These are phyloP conservation scores for Penicillium oxalicum DNA, from an alignment of 2,329 filamentous ascomycete genomes.

Conservation along the genomic window DNA sequence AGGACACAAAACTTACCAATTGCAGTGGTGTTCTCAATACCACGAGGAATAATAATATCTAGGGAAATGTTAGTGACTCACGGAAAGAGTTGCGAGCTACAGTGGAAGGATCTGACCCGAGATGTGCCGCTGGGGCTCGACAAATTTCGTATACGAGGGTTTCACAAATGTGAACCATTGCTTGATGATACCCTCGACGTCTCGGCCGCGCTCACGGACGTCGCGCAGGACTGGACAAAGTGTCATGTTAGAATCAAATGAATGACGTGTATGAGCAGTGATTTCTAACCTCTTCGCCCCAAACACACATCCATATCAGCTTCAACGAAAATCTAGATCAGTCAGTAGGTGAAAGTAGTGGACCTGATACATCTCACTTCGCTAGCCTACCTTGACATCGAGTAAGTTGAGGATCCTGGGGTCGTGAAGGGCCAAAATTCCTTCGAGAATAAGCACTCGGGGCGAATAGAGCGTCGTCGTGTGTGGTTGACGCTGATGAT, in stretches of 20 bases:
- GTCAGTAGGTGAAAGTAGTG: conserved; percentile 1
- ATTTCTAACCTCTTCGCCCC: conserved; percentile 67
- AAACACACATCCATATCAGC: conserved; percentile 92
- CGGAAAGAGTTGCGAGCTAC: no score
- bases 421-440: conserved; percentile 92
- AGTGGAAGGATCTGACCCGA: conserved; percentile 47
- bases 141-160: conserved; percentile 90
- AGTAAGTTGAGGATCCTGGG: conserved; percentile 75
- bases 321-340: conserved; percentile 76
- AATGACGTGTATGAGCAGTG: background rate
- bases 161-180: conserved; percentile 98
- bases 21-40: conserved; percentile 89
- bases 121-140: conserved; percentile 83
- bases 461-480: conserved; percentile 93
- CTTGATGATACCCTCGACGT: conserved; percentile 93
- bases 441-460: conserved; percentile 90
- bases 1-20: conserved; percentile 47
- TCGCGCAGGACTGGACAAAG: conserved; percentile 65
- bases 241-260: conserved; percentile 17
- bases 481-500: conserved; percentile 72
- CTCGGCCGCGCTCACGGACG: conserved; percentile 79
- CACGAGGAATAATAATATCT: conserved; percentile 91
- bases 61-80: conserved; percentile 9
- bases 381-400: conserved; percentile 70
- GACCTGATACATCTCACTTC: background rate